These are phyloP conservation scores for Isatis lusitanica DNA, from an alignment of 441 rosid genomes.

Conservation along the genomic window DNA sequence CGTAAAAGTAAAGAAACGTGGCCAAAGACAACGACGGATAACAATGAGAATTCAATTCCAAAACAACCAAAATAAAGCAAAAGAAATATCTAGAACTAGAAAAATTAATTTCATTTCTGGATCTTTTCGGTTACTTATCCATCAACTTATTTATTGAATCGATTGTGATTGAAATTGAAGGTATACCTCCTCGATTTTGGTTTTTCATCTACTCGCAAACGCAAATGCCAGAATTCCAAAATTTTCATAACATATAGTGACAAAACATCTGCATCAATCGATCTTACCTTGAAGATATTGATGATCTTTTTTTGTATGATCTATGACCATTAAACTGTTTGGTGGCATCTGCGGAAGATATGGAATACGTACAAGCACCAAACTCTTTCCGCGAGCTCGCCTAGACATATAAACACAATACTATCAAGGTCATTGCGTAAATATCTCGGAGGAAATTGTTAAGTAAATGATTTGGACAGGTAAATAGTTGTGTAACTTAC, in stretches of 20 bases:
- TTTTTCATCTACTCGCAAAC: conserved; percentile 18
- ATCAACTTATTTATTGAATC: conserved; percentile 23
- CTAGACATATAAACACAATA: conserved; percentile 38
- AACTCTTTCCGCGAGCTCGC: conserved; percentile 71
- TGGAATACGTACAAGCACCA: conserved; percentile 76
- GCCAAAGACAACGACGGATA: conserved; percentile 21
- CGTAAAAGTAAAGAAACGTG: conserved; percentile 29
- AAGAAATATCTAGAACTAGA: conserved; percentile 24
- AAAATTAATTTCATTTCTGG: conserved; percentile 13
- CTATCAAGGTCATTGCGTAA: conserved; percentile 1
- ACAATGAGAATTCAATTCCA: conserved; percentile 28
- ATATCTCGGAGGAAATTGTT: not conserved
- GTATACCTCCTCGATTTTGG: not conserved
- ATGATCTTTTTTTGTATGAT: too few species aligned
- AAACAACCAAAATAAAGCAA: not conserved
- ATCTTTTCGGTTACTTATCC: conserved; percentile 21
- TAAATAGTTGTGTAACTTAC: conserved; percentile 45
- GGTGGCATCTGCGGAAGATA: conserved; percentile 38
- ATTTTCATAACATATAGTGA: not conserved
- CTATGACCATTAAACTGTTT: conserved; percentile 33
- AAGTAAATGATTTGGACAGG: not conserved
- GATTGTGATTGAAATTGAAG: conserved; percentile 3
- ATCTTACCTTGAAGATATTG: conserved; percentile 17
- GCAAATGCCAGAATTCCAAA: not conserved
- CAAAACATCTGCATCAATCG: conserved; percentile 22